A percentile compares a stretch with the other conserved stretches of the same genome.
Evolutionary conservation across 441 rosid genomes (phyloP).

Genomic region (Eutrema salsugineum): DNA sequence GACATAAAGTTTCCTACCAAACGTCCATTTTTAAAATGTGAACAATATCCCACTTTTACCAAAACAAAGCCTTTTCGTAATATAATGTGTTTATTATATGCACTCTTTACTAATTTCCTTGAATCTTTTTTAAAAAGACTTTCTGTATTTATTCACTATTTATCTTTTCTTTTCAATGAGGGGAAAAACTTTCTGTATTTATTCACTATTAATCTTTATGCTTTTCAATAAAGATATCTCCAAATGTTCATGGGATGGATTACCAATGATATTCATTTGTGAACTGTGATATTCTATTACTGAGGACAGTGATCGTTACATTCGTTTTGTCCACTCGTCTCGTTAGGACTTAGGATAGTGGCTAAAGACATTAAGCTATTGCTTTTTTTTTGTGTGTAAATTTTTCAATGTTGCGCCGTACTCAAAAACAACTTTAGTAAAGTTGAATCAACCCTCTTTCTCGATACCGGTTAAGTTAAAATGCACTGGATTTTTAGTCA

Average conservation of each 20-base stretch:
- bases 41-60: not conserved
- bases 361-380: not conserved
- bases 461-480: not conserved
- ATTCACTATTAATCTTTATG: conserved; percentile 1
- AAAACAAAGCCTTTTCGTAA: conserved; percentile 8
- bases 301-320: conserved; percentile 8
- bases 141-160: not conserved
- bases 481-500: not conserved
- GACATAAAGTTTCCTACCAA: conserved; percentile 25
- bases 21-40: not conserved
- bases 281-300: conserved; percentile 5
- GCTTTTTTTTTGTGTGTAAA: not conserved
- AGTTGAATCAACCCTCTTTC: not conserved
- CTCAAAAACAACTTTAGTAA: not conserved
- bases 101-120: not conserved
- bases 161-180: conserved; percentile 10
- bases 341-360: not conserved
- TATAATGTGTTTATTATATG: not conserved
- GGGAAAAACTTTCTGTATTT: not conserved
- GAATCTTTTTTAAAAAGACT: not conserved
- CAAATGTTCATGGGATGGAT: not conserved
- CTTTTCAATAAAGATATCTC: too few relatives aligned
- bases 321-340: conserved; percentile 17
- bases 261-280: not conserved
- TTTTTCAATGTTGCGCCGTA: not conserved